Evolutionary conservation across 495 filamentous ascomycete genomes (phyloP).

Genomic region (Lasiosphaeria ovina): DNA sequence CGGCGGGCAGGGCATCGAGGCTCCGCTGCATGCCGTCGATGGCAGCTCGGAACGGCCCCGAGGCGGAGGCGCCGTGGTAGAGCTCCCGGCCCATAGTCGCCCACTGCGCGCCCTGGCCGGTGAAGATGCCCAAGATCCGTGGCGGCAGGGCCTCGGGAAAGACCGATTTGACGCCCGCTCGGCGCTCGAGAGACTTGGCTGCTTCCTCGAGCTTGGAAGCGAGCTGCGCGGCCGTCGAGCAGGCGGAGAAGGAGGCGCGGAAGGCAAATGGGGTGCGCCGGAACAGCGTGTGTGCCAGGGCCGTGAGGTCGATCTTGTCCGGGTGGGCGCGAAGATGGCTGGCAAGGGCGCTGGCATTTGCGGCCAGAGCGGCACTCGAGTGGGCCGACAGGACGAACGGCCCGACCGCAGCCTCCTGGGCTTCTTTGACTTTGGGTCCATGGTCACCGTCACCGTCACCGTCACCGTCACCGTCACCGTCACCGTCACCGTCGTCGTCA

Average conservation of each 20-base stretch:
- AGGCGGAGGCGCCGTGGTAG: constrained; percentile 1
- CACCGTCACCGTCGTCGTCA: not conserved
- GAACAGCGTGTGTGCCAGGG: not conserved
- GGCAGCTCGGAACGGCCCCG: constrained; percentile 18
- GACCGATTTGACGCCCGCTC: not conserved
- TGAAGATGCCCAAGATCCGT: constrained; percentile 22
- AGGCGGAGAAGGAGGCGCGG: not conserved
- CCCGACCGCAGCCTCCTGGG: not conserved
- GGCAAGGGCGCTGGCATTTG: not conserved
- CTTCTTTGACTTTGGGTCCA: constrained; percentile 1
- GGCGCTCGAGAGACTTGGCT: constrained; percentile 2
- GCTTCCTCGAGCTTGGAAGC: not conserved
- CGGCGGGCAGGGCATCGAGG: constrained; percentile 14
- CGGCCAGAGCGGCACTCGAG: not conserved
- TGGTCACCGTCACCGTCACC: not conserved
- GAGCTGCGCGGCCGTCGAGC: not conserved
- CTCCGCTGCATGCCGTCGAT: constrained; percentile 23
- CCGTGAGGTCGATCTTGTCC: not conserved
- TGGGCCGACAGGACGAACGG: not conserved
- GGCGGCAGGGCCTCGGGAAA: not conserved
- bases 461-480: not conserved
- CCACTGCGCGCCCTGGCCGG: constrained; percentile 44
- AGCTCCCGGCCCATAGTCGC: constrained; percentile 47
- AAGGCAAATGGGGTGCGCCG: not conserved
- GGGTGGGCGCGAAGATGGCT: not conserved